Base-by-base conservation (phyloP, 2,329 filamentous ascomycete species). In the Pseudodiploospora longispora region DNA sequence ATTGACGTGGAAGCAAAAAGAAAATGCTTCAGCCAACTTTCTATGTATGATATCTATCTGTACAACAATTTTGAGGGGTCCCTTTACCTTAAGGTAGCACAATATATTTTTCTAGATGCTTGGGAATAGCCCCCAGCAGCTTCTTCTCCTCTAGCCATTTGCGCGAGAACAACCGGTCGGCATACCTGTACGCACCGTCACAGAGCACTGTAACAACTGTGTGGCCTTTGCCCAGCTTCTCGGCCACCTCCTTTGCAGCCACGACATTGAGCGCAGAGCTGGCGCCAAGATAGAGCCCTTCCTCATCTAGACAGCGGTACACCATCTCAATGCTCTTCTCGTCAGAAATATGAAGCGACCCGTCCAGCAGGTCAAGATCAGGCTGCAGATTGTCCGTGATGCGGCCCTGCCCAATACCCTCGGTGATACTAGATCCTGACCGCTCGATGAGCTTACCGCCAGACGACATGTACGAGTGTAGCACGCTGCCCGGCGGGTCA, bases 261-360 rank as follows among this genome's bases (percentile, higher is more conserved):
- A 91, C 93, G 10, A 98, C 93, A 61, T 98, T 98, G 58, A 98
- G 71, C 47, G 87, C 86, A 27, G 87, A 95, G 68, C 88, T 95
- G 33, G 93, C 93, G 50, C 93, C 93, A 2, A 98, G 75, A 64
- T 98, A 98, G 41, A 98, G 69, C 2, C 93, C 93, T 63, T 98
- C 93, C 67, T 97, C 89, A 58, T 97, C 90, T 50, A 98, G 72
- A 60, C 91, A 95, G 52, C 91, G 75, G 70, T 97, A 98, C 37
- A 98, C 88, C 93, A 96, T 97, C 67, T 87, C 87, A 55, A 98
- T 91, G 58, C 83, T 94, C 78, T 95, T 90, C 70, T 93, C 89
- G 61, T 98, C 93, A 49, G 80, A 76, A 54, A 98, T 88, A 61
- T 83, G 75, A 57, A 98, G 59, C 32, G 88, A 87, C 47, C 84